Evolutionary conservation across 306 rosid species (phyloP).

Genomic region (Corylus avellana): DNA sequence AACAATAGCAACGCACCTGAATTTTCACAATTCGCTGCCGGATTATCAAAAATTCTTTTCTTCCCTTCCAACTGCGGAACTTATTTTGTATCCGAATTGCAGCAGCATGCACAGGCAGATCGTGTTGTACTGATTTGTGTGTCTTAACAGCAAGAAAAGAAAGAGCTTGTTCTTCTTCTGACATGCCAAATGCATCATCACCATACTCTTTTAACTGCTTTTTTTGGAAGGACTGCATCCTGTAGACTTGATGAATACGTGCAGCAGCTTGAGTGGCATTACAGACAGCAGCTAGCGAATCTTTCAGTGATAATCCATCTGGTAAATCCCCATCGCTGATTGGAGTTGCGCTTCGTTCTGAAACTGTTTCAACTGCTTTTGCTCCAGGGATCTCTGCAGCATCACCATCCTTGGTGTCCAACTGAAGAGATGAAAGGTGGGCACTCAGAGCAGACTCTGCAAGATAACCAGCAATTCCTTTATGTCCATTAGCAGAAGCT

Average conservation of each 20-base stretch:
- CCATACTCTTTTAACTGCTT: conserved; percentile 58
- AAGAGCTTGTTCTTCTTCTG: conserved; percentile 58
- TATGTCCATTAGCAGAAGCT: conserved; percentile 77
- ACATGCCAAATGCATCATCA: conserved; percentile 50
- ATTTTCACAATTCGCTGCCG: conserved; percentile 77
- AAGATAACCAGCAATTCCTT: conserved; percentile 93
- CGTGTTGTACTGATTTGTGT: conserved; percentile 40
- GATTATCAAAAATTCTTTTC: conserved; percentile 70
- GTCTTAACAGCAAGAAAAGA: conserved; percentile 50
- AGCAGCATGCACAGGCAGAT: conserved; percentile 66
- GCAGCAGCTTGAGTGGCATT: conserved; percentile 88
- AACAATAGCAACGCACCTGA: conserved; percentile 51
- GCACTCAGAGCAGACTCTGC: conserved; percentile 63
- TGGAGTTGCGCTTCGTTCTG: conserved; percentile 38
- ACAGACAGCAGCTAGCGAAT: conserved; percentile 79
- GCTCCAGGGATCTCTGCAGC: conserved; percentile 40
- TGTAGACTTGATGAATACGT: conserved; percentile 77
- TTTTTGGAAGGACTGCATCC: conserved; percentile 84
- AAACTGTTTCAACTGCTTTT: conserved; percentile 46
- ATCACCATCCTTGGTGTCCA: conserved; percentile 45
- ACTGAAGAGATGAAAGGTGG: conserved; percentile 56
- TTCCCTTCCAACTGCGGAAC: conserved; percentile 78
- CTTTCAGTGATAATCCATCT: conserved; percentile 64
- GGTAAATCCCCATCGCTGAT: conserved; percentile 30
- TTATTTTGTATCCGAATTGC: conserved; percentile 78